Conservation (phyloP, 306 rosid species). For the Phaseolus lunatus region DNA sequence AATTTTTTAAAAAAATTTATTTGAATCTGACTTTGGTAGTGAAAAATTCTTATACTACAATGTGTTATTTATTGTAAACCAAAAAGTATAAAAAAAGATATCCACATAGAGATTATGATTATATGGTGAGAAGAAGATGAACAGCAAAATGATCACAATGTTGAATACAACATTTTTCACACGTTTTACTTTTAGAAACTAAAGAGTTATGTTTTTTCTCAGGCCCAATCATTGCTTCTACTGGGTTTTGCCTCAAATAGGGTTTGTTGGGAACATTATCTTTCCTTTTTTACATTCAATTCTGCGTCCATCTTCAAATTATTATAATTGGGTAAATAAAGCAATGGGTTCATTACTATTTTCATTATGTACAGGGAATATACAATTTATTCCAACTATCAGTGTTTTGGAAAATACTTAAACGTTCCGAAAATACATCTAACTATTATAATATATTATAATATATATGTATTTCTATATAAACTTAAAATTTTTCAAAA, state of each 20-base stretch:
- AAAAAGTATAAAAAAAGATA: no score
- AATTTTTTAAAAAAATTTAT: no score
- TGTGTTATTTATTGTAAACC: conserved; percentile 22
- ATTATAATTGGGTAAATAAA: background rate
- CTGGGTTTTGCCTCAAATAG: background rate
- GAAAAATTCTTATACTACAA: background rate
- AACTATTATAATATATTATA: no score
- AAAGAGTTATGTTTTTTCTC: conserved; percentile 17
- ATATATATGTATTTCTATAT: no score
- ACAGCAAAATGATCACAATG: no score
- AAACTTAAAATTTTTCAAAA: no score
- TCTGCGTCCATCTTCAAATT: background rate
- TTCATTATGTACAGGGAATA: no score
- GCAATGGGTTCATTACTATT: background rate
- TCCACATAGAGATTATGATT: no score
- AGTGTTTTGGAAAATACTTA: no score
- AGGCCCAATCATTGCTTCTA: conserved; percentile 18
- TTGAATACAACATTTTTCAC: conserved; percentile 37
- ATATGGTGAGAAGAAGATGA: no score
- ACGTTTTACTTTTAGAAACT: background rate
- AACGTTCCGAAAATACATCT: no score
- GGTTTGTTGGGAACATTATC: background rate
- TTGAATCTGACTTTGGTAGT: background rate
- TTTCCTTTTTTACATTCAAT: background rate
- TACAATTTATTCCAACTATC: no score